Evolutionary conservation across 768 basidiomycete genomes (phyloP), one percentile per base, ranked within the genome.

Genomic region (Termitomyces sp.): DNA sequence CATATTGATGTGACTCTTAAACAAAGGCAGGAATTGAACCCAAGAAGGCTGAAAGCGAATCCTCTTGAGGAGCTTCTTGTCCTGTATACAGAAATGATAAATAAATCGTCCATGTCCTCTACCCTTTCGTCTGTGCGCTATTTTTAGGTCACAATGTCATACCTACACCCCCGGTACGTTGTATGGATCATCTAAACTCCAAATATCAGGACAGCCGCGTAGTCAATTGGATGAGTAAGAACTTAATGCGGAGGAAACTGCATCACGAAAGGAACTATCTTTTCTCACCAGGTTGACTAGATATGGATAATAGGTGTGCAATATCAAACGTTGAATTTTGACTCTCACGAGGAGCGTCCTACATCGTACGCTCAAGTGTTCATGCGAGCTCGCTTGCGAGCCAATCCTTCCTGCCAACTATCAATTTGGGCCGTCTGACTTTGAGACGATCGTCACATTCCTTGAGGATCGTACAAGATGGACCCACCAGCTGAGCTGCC

Each of bases 1-100:
- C 18, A 1, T 26, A 26, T 32, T 9, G 13, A 47, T 48, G 50
- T 55, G 3, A 26, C 16, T 10, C 24, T 30, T 44, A 6, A 35
- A 53, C 52, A 28, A 44, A 71, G 70, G 60, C 66, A 52, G 66
- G 60, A 30, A 52, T 64, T 36, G 54, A 62, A 20, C 68, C 69
- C n/a, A 70, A 71, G 52, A 60, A 66, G 52, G 60, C 58, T 45
- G 57, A 59, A 47, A 32, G 24, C 18, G 60, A 50, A 56, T 56
- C 59, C 0, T 59, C 58, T 28, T 56, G 38, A 54, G 41, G 52
- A 52, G 26, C n/a, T 51, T 18, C 14, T 40, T 33, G 51, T 49
- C 26, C 32, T 40, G 20, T 40, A 41, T 13, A 52, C 52, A 33
- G 26, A n/a, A 28, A 46, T 35, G 24, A 55, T 55, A 46, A 45